phyloP scores from a whole-genome alignment of 192 early-diverging fungal species.

The Backusella circina region DNA sequence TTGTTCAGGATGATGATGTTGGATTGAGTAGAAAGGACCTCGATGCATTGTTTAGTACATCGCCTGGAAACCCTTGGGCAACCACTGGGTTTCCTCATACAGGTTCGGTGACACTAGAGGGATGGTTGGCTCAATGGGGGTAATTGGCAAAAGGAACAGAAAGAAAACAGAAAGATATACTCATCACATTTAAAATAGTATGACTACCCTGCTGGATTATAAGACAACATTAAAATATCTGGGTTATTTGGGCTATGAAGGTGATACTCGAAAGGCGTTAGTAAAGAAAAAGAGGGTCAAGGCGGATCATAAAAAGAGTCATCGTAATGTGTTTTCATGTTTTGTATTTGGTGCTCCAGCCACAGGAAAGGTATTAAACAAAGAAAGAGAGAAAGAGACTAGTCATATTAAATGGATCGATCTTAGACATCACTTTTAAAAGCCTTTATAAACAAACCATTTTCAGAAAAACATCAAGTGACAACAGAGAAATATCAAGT shows the following conservation, averaged over 20 bases:
- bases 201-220: slow-evolving; percentile 93
- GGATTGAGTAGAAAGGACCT: slow-evolving; percentile 84
- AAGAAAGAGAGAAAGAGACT: not conserved
- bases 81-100: slow-evolving; percentile 82
- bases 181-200: slow-evolving; percentile 53
- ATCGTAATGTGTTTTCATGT: slow-evolving; percentile 87
- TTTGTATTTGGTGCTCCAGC: slow-evolving; percentile 94
- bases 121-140: slow-evolving; percentile 98
- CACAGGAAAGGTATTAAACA: slow-evolving; percentile 74
- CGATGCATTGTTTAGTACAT: slow-evolving; percentile 81
- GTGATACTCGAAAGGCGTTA: slow-evolving; percentile 87
- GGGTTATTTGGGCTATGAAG: slow-evolving; percentile 94
- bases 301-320: slow-evolving; percentile 72
- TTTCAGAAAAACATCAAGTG: slow-evolving; percentile 66
- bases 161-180: not conserved
- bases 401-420: not conserved
- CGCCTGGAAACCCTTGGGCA: slow-evolving; percentile 92
- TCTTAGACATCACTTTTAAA: slow-evolving; percentile 72
- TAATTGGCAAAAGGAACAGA: slow-evolving; percentile 20
- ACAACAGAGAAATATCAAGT: slow-evolving; percentile 75
- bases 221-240: slow-evolving; percentile 89
- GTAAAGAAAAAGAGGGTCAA: slow-evolving; percentile 69
- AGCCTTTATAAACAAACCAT: slow-evolving; percentile 85
- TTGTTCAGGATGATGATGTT: slow-evolving; percentile 94
- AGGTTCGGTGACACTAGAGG: slow-evolving; percentile 88